Evolutionary conservation across 495 filamentous ascomycete genomes (phyloP).

Genomic region (Cladorrhinum samala): DNA sequence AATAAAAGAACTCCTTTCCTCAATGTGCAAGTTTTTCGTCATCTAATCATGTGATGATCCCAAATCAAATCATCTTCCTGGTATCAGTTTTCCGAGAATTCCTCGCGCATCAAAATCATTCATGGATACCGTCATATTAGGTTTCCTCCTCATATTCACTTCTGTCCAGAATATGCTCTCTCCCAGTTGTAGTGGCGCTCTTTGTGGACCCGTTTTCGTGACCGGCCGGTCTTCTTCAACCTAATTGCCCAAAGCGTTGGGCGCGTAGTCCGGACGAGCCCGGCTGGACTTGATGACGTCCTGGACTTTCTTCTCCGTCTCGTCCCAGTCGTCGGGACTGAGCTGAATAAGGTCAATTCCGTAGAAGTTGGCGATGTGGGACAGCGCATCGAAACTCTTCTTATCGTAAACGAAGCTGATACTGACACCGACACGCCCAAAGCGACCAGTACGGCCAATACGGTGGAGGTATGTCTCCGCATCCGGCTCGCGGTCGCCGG

Average conservation of each 20-base stretch:
- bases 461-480: slow-evolving; percentile 95
- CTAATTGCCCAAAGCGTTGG: slow-evolving; percentile 26
- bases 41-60: slow-evolving; percentile 8
- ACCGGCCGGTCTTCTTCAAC: no score
- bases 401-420: slow-evolving; percentile 85
- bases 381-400: slow-evolving; percentile 66
- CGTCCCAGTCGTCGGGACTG: slow-evolving; percentile 69
- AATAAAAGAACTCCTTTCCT: not conserved
- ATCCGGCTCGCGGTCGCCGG: slow-evolving; percentile 54
- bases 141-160: not conserved
- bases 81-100: not conserved
- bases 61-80: not conserved
- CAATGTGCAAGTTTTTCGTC: slow-evolving; percentile 5
- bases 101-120: not conserved
- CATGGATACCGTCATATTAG: not conserved
- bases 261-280: slow-evolving; percentile 55
- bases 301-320: slow-evolving; percentile 75
- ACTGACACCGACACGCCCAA: slow-evolving; percentile 92
- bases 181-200: no score
- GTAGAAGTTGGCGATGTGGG: slow-evolving; percentile 68
- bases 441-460: slow-evolving; percentile 94
- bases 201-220: not conserved
- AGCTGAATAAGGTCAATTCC: slow-evolving; percentile 47
- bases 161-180: not conserved
- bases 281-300: slow-evolving; percentile 74